Evolutionary conservation across 1,139 yeast species (phyloP), one percentile per base, ranked within the genome.

Genomic region (Geotrichum fermentans): DNA sequence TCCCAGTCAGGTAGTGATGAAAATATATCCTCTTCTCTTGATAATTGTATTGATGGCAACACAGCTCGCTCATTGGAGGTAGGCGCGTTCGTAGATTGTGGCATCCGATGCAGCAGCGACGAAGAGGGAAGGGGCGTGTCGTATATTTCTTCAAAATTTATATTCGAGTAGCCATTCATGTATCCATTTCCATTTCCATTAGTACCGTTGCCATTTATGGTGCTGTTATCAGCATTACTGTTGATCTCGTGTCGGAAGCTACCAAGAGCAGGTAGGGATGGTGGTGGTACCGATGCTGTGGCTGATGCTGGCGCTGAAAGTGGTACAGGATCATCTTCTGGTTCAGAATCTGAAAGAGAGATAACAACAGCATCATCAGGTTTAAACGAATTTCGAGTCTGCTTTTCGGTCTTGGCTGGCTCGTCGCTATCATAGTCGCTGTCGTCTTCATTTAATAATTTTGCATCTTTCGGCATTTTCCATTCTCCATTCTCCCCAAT

Each of bases 321-420:
- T 6, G 14, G 39, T 10, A 4, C 8, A 42, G 32, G 20, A 20
- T n/a, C 21, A 16, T 49, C 52, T 10, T 50, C 53, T n/a, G 39
- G 45, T 7, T 45, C 49, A 14, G 49, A 43, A 26, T 50, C 53
- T 7, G 43, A 42, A 13, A 48, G 21, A 11, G 40, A 13, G n/a
- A 47, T 41, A 2, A 48, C 84, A 43, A 83, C 42, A 16, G 42
- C 35, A 24, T 33, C 36, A n/a, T 44, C 49, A 2, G 42, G 36
- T 14, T 7, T 24, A 20, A 40, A 42, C 16, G 50, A 21, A 14
- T 20, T 34, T 5, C 39, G 17, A 8, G 30, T 14, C 17, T 35
- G 20, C 32, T 24, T 40, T n/a, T 32, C 21, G 17, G 43, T 84
- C 38, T 71, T 92, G 59, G 77, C 84, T 8, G 85, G 83, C 4